A percentile compares a stretch with the other conserved stretches of the same genome.
These are phyloP conservation scores for Cephaloascus albidus DNA, from an alignment of 805 yeast species.

Conservation along the genomic window DNA sequence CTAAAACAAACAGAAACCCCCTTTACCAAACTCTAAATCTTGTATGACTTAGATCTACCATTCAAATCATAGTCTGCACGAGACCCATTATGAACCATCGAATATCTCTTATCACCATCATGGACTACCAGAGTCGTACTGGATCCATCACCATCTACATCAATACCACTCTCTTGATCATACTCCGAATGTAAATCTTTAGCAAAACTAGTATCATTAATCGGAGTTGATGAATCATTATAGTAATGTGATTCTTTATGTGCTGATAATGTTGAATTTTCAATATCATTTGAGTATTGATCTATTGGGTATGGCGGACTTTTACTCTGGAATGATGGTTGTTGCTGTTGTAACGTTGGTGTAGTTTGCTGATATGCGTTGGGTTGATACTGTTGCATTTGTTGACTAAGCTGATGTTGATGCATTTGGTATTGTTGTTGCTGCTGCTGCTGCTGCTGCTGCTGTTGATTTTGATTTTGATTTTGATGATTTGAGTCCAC, in stretches of 20 bases:
- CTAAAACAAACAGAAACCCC: background rate
- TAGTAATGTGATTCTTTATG: background rate
- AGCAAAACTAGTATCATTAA: background rate
- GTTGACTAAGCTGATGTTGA: background rate
- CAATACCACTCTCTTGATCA: background rate
- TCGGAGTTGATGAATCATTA: background rate
- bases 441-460: background rate
- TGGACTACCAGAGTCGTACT: background rate
- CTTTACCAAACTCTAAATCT: background rate
- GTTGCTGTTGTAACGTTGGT: background rate
- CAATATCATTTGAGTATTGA: background rate
- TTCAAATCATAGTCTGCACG: background rate
- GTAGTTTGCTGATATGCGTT: background rate
- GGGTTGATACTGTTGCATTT: background rate
- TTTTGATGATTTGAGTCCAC: conserved; percentile 2
- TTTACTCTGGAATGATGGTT: background rate
- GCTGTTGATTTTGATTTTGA: background rate
- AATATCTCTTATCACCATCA: background rate
- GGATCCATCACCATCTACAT: background rate
- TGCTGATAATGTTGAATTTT: background rate
- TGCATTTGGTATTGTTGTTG: conserved; percentile 2
- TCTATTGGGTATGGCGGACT: background rate
- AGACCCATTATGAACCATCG: background rate
- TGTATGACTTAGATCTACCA: background rate
- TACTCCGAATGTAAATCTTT: background rate